Evolutionary conservation across 352 stramenopile species (phyloP).

Genomic region (Phytophthora fragariae): DNA sequence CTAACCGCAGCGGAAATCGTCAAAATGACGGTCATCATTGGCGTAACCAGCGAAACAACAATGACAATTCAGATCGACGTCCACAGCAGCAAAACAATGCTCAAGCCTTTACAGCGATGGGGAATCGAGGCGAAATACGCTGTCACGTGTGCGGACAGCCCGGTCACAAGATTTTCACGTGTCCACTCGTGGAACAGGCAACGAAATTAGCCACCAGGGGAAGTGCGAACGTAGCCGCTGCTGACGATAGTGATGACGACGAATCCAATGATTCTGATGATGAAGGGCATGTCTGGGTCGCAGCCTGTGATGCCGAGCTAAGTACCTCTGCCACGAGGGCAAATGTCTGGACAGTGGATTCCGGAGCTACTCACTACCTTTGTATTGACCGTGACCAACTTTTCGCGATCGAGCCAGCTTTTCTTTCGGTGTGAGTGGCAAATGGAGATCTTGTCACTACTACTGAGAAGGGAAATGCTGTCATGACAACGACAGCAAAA

Average conservation of each 20-base stretch:
- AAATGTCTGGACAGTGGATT: constrained; percentile 1
- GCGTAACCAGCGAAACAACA: too few species aligned
- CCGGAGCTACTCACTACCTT: not conserved
- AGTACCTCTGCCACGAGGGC: too few species aligned
- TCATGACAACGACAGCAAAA: not conserved
- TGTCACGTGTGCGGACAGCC: constrained; percentile 1
- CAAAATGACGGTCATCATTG: too few species aligned
- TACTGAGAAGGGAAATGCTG: not conserved
- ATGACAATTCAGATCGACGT: not conserved
- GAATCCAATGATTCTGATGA: not conserved
- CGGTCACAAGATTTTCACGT: not conserved
- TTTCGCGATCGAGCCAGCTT: not conserved
- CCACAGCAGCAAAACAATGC: not conserved
- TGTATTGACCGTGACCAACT: not conserved
- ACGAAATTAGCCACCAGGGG: not conserved
- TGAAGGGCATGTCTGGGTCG: constrained; percentile 6
- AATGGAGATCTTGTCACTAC: not conserved
- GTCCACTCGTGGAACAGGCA: constrained; percentile 1
- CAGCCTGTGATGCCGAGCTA: not conserved
- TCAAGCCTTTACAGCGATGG: not conserved
- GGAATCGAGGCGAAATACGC: not conserved
- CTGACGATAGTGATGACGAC: not conserved
- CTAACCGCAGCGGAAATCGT: too few species aligned
- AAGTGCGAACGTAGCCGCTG: not conserved
- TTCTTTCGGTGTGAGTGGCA: not conserved